A percentile compares a stretch with the other conserved stretches of the same genome.
Evolutionary conservation across 2,329 filamentous ascomycete genomes (phyloP).

Genomic region (Diplodia scrobiculata): DNA sequence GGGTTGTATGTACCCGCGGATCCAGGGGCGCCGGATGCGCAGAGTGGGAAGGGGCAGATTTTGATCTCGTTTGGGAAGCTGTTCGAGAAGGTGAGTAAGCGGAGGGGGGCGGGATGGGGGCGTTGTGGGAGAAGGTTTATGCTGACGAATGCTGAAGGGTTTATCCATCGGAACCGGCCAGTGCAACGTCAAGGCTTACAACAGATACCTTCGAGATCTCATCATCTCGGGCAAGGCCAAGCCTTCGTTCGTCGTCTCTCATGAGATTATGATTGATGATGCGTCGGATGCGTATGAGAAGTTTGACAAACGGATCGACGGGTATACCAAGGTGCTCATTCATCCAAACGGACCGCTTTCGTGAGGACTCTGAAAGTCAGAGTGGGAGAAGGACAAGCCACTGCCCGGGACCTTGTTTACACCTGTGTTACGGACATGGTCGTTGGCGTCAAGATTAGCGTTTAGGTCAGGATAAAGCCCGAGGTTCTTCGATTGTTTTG

Average conservation of each 20-base stretch:
- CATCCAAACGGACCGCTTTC: constrained; percentile 60
- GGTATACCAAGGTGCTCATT: constrained; percentile 68
- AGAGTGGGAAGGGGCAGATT: constrained; percentile 64
- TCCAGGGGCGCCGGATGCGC: constrained; percentile 64
- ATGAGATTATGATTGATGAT: constrained; percentile 65
- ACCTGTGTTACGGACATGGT: too few species aligned
- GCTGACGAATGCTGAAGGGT: constrained; percentile 47
- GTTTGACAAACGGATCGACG: constrained; percentile 66
- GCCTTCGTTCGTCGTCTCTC: constrained; percentile 67
- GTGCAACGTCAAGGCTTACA: constrained; percentile 70
- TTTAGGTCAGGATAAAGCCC: too few species aligned
- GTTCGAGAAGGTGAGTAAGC: constrained; percentile 61
- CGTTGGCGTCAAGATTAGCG: too few species aligned
- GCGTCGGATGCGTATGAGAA: constrained; percentile 64
- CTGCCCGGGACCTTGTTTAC: too few species aligned
- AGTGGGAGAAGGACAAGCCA: too few species aligned
- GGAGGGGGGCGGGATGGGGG: constrained; percentile 7
- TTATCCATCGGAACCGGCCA: constrained; percentile 63
- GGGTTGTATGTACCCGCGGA: constrained; percentile 59
- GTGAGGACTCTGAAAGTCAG: neutral
- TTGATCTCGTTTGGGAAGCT: constrained; percentile 67
- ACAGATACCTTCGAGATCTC: constrained; percentile 65
- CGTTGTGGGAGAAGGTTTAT: neutral
- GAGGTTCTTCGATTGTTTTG: too few species aligned
- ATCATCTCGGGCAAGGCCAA: constrained; percentile 66